These are phyloP conservation scores for Lactifluus hygrophoroides DNA, from an alignment of 768 basidiomycete species.

Conservation along the genomic window DNA sequence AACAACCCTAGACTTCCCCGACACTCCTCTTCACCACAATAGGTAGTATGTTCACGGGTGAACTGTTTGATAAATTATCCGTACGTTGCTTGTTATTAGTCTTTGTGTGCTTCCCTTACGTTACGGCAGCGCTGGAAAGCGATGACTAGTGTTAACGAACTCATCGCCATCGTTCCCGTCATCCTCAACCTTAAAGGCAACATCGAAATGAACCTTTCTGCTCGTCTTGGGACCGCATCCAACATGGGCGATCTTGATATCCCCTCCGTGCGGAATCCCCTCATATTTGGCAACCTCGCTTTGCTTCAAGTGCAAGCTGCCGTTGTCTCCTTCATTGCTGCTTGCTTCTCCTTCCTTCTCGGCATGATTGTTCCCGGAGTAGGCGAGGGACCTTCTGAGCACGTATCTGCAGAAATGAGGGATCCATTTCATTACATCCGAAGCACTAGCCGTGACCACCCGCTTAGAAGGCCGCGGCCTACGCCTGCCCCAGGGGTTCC, in stretches of 20 bases:
- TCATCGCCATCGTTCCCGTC: constrained; percentile 94
- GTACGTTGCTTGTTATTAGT: constrained; percentile 35
- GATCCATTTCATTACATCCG: neutral
- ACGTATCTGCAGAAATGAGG: neutral
- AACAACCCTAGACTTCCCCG: constrained; percentile 60
- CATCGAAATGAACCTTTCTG: constrained; percentile 97
- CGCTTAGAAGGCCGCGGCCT: constrained; percentile 7
- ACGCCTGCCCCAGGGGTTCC: neutral
- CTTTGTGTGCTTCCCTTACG: neutral
- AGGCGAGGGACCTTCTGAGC: neutral
- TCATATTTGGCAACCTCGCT: constrained; percentile 75
- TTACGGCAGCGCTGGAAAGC: constrained; percentile 68
- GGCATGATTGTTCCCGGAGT: constrained; percentile 49
- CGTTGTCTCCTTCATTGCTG: constrained; percentile 80
- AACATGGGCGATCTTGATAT: constrained; percentile 90
- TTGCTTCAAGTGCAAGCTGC: constrained; percentile 92
- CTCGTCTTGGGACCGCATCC: constrained; percentile 88
- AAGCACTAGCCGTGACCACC: neutral
- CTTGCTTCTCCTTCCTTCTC: constrained; percentile 64
- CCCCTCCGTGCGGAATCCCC: constrained; percentile 45
- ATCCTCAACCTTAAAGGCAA: constrained; percentile 96
- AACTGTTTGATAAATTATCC: constrained; percentile 80
- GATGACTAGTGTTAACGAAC: constrained; percentile 84
- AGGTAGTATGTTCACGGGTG: constrained; percentile 84
- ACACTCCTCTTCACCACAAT: constrained; percentile 77